Evolutionary conservation across 495 filamentous ascomycete species (phyloP).

Genomic region (Monascus purpureus): DNA sequence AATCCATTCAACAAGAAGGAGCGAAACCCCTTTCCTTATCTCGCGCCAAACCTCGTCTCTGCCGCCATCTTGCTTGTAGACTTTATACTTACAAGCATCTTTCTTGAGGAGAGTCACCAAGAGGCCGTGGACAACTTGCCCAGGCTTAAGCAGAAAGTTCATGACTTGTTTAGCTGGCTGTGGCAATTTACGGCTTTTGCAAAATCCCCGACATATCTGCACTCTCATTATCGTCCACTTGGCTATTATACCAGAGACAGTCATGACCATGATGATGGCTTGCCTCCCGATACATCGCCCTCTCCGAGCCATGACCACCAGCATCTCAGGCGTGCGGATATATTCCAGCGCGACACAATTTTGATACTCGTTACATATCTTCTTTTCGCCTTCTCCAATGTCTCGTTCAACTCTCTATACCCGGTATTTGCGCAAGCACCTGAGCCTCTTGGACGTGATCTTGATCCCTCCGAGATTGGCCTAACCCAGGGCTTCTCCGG

Average conservation of each 20-base stretch:
- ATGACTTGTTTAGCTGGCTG: conserved; percentile 50
- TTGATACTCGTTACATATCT: conserved; percentile 69
- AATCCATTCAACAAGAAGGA: conserved; percentile 37
- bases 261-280: conserved; percentile 25
- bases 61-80: conserved; percentile 59
- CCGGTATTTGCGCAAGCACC: conserved; percentile 73
- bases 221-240: conserved; percentile 12
- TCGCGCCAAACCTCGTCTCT: conserved; percentile 67
- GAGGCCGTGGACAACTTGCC: conserved; percentile 51
- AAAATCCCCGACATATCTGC: conserved; percentile 44
- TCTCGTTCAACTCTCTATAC: conserved; percentile 81
- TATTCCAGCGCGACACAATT: conserved; percentile 68
- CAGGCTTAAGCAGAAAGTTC: conserved; percentile 42
- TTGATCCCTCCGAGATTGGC: conserved; percentile 71
- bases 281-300: conserved; percentile 29
- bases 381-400: conserved; percentile 79
- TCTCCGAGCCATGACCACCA: conserved; percentile 19
- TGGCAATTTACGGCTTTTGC: conserved; percentile 58
- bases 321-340: conserved; percentile 29
- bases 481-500: conserved; percentile 77
- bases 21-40: conserved; percentile 60
- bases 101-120: conserved; percentile 82
- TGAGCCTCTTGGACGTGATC: conserved; percentile 58
- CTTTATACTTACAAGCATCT: conserved; percentile 55
- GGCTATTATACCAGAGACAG: conserved; percentile 14